Conservation (phyloP, 306 rosid genomes). For the Trichosanthes cucumerina region DNA sequence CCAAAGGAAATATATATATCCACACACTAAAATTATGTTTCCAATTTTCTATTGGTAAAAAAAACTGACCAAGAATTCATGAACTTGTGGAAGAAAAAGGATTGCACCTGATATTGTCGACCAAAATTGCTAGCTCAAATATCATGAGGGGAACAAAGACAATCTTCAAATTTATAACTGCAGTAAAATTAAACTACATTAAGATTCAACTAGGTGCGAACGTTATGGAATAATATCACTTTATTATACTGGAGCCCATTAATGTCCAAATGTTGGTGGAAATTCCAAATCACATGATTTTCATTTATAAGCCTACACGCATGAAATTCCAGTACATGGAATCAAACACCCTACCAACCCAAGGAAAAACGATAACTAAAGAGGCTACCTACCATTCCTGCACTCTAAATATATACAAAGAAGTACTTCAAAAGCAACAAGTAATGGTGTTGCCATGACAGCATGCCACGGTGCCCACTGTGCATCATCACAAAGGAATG, state of each 20-base stretch:
- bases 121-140: slow-evolving; percentile 60
- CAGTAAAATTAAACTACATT: slow-evolving; percentile 20
- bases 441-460: slow-evolving; percentile 63
- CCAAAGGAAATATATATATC: background rate
- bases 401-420: slow-evolving; percentile 69
- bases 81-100: background rate
- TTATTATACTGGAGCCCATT: background rate
- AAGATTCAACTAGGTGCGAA: background rate
- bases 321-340: background rate
- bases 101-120: slow-evolving; percentile 77
- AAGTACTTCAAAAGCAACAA: slow-evolving; percentile 85
- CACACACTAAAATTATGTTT: background rate
- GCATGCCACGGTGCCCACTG: slow-evolving; percentile 99
- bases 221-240: background rate
- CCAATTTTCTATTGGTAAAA: background rate
- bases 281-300: background rate
- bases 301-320: background rate
- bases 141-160: slow-evolving; percentile 70
- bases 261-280: background rate
- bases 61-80: background rate
- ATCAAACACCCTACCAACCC: background rate
- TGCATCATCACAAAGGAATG: slow-evolving; percentile 18
- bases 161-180: slow-evolving; percentile 74
- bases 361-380: slow-evolving; percentile 1
- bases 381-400: slow-evolving; percentile 44